phyloP scores from a whole-genome alignment of 169 alveolate genomes.

The Eimeria praecox region DNA sequence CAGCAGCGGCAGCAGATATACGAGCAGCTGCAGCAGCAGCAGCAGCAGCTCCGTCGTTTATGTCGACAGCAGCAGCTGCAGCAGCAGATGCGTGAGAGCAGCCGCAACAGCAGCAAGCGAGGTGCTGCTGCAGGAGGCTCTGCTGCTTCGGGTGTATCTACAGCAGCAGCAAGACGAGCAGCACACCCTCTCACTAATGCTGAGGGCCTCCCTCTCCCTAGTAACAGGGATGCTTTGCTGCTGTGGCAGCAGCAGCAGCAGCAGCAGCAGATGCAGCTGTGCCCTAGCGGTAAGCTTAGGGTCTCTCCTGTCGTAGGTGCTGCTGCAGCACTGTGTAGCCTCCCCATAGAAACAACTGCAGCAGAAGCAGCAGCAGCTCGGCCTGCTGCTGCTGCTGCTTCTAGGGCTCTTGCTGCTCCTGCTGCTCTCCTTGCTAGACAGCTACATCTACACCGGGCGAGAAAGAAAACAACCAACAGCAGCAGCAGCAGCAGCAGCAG shows the following conservation, averaged over 20 bases:
- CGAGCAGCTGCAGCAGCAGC: constrained; percentile 15
- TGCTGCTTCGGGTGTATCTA: too few species aligned
- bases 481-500: neutral
- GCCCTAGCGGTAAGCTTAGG: constrained; percentile 50
- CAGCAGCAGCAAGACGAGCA: neutral
- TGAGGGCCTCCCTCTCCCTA: constrained; percentile 73
- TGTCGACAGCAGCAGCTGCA: neutral
- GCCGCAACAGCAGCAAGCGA: constrained; percentile 5
- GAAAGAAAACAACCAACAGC: neutral
- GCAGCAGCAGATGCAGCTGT: constrained; percentile 66
- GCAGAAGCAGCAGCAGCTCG: neutral
- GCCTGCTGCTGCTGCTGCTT: constrained; percentile 11
- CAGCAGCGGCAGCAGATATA: constrained; percentile 31
- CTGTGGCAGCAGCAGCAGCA: constrained; percentile 78
- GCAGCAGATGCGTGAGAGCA: neutral
- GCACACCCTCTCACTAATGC: constrained; percentile 19
- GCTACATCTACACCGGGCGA: constrained; percentile 30
- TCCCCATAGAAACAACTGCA: neutral
- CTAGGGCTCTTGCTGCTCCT: constrained; percentile 44
- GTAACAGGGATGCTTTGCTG: constrained; percentile 76
- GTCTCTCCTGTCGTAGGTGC: constrained; percentile 13
- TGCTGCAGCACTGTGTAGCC: neutral
- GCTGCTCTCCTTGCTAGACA: constrained; percentile 58
- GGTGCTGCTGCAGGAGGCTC: neutral
- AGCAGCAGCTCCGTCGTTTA: constrained; percentile 18